These are phyloP conservation scores for Ulmus americana DNA, from an alignment of 331 rosid species.

Conservation along the genomic window DNA sequence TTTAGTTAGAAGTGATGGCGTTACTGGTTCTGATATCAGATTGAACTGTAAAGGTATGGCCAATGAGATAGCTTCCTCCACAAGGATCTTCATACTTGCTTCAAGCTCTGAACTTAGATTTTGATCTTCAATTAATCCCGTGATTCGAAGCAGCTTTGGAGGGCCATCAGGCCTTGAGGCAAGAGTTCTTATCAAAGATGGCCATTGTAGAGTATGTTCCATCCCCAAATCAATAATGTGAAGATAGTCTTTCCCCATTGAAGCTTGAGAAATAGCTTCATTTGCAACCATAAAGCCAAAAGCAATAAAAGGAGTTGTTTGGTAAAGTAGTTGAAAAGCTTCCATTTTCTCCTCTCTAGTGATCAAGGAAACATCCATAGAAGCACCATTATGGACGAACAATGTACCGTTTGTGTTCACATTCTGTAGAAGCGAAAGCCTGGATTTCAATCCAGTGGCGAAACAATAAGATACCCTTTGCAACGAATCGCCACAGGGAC, in stretches of 20 bases:
- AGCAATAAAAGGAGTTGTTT: conserved; percentile 68
- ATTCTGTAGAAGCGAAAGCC: conserved; percentile 55
- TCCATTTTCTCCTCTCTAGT: conserved; percentile 51
- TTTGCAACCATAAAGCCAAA: conserved; percentile 76
- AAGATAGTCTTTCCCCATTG: conserved; percentile 46
- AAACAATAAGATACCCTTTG: conserved; percentile 63
- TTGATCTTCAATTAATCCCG: conserved; percentile 34
- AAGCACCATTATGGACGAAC: conserved; percentile 19
- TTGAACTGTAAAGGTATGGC: conserved; percentile 45
- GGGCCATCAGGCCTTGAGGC: conserved; percentile 58
- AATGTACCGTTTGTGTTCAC: conserved; percentile 34
- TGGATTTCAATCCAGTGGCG: conserved; percentile 52
- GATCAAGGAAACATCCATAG: conserved; percentile 29
- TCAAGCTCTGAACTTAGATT: conserved; percentile 25
- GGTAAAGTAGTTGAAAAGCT: conserved; percentile 64
- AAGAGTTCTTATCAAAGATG: conserved; percentile 60
- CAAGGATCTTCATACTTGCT: conserved; percentile 39
- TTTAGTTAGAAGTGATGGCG: conserved; percentile 42
- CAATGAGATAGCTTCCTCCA: conserved; percentile 51
- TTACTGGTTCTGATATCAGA: conserved; percentile 35
- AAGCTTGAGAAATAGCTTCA: conserved; percentile 60
- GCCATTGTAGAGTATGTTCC: conserved; percentile 73
- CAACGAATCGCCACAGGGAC: conserved; percentile 59
- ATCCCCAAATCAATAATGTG: conserved; percentile 65
- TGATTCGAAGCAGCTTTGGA: conserved; percentile 48